Base-by-base conservation (phyloP, 192 early-diverging fungal species). In the Coemansia reversa region DNA sequence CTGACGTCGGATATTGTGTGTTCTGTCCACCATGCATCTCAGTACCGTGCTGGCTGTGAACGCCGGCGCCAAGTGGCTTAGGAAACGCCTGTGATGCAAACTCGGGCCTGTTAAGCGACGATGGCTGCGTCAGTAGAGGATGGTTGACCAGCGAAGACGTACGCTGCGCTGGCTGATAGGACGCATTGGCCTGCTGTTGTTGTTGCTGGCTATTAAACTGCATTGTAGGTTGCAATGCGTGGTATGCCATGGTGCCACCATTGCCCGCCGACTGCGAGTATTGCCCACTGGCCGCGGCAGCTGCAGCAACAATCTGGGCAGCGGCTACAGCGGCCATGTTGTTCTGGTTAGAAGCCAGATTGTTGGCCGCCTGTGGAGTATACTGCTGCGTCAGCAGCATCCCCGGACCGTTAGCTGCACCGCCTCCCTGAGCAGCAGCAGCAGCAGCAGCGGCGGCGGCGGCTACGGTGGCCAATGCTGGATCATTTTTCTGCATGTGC, bases 341-440 rank as follows among this genome's bases (percentile, higher is more conserved):
- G 81, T 55, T 70, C 28, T 66, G 81, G 45, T 84, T 81, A 2
- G 65, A 24, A 24, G 55, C 58, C n/a, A 66, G 60, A 60, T 47
- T 48, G 20, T 39, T 20, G 50, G 51, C 39, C 11, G n/a, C 35
- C 27, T 72, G 69, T 39, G 78, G 62, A 4, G 69, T 54, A 30
- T 69, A 67, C 58, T 82, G 60, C 66, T 79, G 76, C 0, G 76
- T 72, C 24, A 79, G 60, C 23, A 79, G 60, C 76, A 79, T 70
- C 33, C 47, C 50, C 18, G 66, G 29, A 12, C 62, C 66, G 20
- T 30, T 63, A 27, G 32, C 51, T n/a, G 27, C 30, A 32, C 45
- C 27, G 12, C 47, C 32, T 42, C 66, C 65, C 27, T 70, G 70
- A 42, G 39, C 55, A 33, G 55, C 59, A 53, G 60, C 61, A 29